Evolutionary conservation across 257 asterid species (phyloP).

Genomic region (Przewalskia tangutica): DNA sequence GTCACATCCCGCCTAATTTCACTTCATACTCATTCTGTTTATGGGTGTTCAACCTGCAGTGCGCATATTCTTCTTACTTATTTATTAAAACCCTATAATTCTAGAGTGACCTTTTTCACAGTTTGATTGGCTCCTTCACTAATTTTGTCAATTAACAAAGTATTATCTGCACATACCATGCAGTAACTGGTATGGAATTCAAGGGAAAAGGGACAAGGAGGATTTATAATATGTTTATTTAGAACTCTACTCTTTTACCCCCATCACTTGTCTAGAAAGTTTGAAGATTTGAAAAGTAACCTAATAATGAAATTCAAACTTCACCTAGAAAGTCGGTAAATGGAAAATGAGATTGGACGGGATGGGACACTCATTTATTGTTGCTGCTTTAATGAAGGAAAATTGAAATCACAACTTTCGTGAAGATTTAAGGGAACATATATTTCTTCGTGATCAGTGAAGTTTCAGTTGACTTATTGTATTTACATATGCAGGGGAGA

Average conservation of each 20-base stretch:
- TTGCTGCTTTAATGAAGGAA: not conserved
- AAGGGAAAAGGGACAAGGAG: not conserved
- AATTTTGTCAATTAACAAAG: not conserved
- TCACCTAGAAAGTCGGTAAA: not conserved
- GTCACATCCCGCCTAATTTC: not conserved
- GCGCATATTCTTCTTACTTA: not conserved
- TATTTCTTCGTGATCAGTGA: not conserved
- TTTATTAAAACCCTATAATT: not conserved
- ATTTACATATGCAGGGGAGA: slow-evolving; percentile 56
- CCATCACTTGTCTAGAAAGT: not conserved
- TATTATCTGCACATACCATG: not conserved
- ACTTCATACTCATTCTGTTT: not conserved
- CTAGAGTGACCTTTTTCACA: not conserved
- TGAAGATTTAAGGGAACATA: not conserved
- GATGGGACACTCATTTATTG: not conserved
- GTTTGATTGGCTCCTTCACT: not conserved
- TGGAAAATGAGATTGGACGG: not conserved
- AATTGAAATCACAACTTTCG: not conserved
- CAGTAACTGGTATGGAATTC: not conserved
- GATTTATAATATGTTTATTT: not conserved
- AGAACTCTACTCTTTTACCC: not conserved
- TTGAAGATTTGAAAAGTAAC: not conserved
- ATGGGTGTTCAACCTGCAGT: not conserved
- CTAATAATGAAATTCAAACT: not conserved
- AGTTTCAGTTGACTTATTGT: not conserved